Base-by-base conservation (phyloP, 768 basidiomycete species). In the Lactarius tabidus region DNA sequence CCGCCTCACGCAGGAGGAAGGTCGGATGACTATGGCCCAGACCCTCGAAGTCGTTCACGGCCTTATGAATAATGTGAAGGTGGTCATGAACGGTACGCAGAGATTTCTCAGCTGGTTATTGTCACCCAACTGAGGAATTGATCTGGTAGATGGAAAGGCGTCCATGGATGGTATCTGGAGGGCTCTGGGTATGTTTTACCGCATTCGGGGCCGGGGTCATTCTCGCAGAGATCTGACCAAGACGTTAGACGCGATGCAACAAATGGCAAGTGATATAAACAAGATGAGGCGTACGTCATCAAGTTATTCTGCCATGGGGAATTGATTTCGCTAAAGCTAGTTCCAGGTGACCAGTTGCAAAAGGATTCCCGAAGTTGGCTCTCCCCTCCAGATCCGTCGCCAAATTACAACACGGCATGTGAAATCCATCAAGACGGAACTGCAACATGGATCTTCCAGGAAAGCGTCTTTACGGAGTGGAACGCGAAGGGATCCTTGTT, bases 1-100 rank as follows among this genome's bases (percentile, higher is more conserved):
- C 36, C 43, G 58, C n/a, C 58, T 59, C 29, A 59, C 58, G 10
- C 58, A 59, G 10, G 58, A 59, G 29, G 58, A 59, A 48, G 45
- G 43, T 35, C 58, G 43, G 15, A 17, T 59, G 29, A 59, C 58
- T 2, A 41, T 10, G 28, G 43, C 17, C 5, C 58, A 48, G 18
- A 59, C 58, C 10, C 43, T 59, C 18, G 58, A 45, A 33, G 58
- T 59, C 12, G 43, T 59, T 12, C 58, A 59, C 12, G 29, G 36
- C 4, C 20, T 59, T 15, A 31, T 59, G 12, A 26, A 35, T 31
- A 59, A 59, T 33, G 12, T 59, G 43, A 59, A 59, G 31, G 33
- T 51, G 6, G 59, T 59, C 23, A 51, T 59, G 59, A 29, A 59
- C 35, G 59, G 59, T 59, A 23, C 15, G 59, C 26, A 48, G n/a